Evolutionary conservation across 768 basidiomycete genomes (phyloP), one percentile per base, ranked within the genome.

Genomic region (Amanita thiersii): DNA sequence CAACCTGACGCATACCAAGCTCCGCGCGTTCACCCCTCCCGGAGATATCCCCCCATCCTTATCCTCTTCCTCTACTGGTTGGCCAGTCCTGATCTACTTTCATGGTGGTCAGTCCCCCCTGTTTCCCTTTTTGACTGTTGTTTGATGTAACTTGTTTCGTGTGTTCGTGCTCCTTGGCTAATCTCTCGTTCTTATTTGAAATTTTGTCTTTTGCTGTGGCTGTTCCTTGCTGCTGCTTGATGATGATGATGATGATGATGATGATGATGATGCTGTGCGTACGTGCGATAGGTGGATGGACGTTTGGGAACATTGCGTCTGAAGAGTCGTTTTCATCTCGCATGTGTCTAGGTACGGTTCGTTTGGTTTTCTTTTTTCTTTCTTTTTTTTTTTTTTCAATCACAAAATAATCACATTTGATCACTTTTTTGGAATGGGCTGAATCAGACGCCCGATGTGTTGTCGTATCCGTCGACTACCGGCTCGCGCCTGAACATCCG

Each of bases 61-160:
- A n/a, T n/a, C n/a, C n/a, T n/a, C n/a, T n/a, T n/a, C n/a, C n/a
- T n/a, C n/a, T n/a, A 57, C 55, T 0, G 84, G 84, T 12, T 86
- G 84, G 84, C 82, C 82, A 0, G 71, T 77, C 1, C 73, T 86
- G 46, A 68, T 84, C 32, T 86, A 72, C 68, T 84, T 79, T 54
- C 85, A 86, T 47, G 85, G 85, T 39, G 84, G 83, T 74, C 46
- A 41, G 68, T 35, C n/a, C n/a, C n/a, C n/a, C n/a, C 9, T 29
- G 12, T 11, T n/a, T n/a, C n/a, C n/a, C n/a, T n/a, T n/a, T n/a
- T n/a, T n/a, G n/a, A n/a, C n/a, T n/a, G n/a, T n/a, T n/a, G n/a
- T n/a, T n/a, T n/a, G n/a, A n/a, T n/a, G n/a, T n/a, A n/a, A n/a
- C n/a, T n/a, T n/a, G n/a, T n/a, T n/a, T n/a, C n/a, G n/a, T n/a